Base-by-base conservation (phyloP, 768 basidiomycete genomes). In the Tylopilus vinaceipallidus region DNA sequence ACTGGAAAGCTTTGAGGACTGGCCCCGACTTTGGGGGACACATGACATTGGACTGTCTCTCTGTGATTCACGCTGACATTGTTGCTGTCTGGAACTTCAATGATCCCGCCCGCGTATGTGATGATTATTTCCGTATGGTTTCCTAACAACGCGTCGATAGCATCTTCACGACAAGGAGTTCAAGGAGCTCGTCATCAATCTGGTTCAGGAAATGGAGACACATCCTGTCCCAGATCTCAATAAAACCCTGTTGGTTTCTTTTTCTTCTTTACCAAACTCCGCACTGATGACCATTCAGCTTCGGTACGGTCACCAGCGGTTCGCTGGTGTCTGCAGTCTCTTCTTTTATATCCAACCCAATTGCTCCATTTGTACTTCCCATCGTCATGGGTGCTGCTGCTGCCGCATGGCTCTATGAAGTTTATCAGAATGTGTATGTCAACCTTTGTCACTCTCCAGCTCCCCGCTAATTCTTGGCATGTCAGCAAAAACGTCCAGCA, bases 1-100 rank as follows among this genome's bases (percentile, higher is more conserved):
- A 47, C 17, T 48, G 47, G 47, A 48, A 48, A 20, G 39, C 39
- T 9, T 35, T 48, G 39, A 20, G 32, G 4, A 39, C 33, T n/a
- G 14, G 33, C 9, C 33, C 33, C 16, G 33, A 11, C 6, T 29
- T 29, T 29, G 6, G 6, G 6, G 27, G 27, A 29, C 12, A 29
- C 27, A 29, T 12, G 12, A 34, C 14, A 13, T n/a, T 6, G 33
- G 33, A 34, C 4, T 34, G 33, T 34, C 33, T 34, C 33, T 48
- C 24, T 41, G 47, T 23, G 16, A 34, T 12, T 13, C 16, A 5
- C 7, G n/a, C n/a, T 23, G 17, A 24, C 14, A 13, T 11, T 17
- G 11, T 29, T 29, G 27, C 27, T 12, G 27, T 29, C 12, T 29
- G 27, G 27, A 29, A 29, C 27, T 29, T 29, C 12, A 29, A 29